These are phyloP conservation scores for Arthroderma uncinatum DNA, from an alignment of 2,329 filamentous ascomycete species.

Conservation along the genomic window DNA sequence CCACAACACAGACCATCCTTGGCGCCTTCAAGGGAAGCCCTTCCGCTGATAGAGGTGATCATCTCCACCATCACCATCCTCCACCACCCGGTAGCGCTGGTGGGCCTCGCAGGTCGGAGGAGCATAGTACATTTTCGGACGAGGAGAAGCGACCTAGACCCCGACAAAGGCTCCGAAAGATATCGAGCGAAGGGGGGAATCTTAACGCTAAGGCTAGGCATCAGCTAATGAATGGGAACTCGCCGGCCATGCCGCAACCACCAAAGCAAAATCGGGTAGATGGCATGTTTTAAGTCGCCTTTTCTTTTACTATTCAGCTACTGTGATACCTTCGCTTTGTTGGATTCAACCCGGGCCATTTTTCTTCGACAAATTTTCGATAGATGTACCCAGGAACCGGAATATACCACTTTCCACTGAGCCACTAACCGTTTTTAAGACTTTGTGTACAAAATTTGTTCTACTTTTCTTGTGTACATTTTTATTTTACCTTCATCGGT, in stretches of 20 bases:
- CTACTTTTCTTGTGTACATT: neutral
- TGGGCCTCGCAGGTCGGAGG: constrained; percentile 16
- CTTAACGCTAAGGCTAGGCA: constrained; percentile 37
- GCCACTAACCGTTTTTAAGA: neutral
- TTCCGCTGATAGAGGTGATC: constrained; percentile 25
- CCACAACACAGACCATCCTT: constrained; percentile 32
- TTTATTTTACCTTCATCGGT: constrained; percentile 5
- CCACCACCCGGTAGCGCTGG: constrained; percentile 8
- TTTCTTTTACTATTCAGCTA: constrained; percentile 6
- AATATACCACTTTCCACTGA: neutral
- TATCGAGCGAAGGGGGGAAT: constrained; percentile 41
- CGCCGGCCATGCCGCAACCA: constrained; percentile 25
- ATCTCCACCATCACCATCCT: constrained; percentile 15
- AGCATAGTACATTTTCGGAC: constrained; percentile 35
- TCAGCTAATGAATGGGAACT: constrained; percentile 24
- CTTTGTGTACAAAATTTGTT: constrained; percentile 1
- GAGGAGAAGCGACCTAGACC: constrained; percentile 29
- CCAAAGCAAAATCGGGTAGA: constrained; percentile 22
- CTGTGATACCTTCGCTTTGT: constrained; percentile 1
- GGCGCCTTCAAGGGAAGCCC: constrained; percentile 25
- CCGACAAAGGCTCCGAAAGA: constrained; percentile 37
- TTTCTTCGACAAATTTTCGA: constrained; percentile 4
- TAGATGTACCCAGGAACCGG: neutral
- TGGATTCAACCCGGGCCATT: neutral
- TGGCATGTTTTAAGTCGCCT: constrained; percentile 28